phyloP scores from a whole-genome alignment of 345 rosid species.

The Heritiera littoralis region DNA sequence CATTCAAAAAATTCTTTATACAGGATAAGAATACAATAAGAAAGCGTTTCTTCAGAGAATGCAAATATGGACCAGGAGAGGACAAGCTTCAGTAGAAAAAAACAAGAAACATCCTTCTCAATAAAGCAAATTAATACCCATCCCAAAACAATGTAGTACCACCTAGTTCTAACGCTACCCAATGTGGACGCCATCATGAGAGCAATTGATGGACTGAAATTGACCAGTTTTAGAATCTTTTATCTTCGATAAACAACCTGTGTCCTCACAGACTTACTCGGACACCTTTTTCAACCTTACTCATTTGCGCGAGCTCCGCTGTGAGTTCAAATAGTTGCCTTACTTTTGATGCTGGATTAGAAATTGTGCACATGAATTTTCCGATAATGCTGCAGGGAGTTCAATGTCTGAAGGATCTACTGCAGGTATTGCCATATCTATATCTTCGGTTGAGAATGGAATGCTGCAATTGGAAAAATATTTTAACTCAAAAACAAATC shows the following conservation, averaged over 20 bases:
- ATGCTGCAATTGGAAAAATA: conserved; percentile 54
- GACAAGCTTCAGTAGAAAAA: conserved; percentile 28
- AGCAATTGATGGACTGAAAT: background rate
- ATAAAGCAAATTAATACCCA: conserved; percentile 5
- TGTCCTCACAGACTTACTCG: background rate
- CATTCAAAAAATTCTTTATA: background rate
- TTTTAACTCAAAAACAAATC: background rate
- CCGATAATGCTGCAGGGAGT: conserved; percentile 58
- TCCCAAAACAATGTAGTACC: conserved; percentile 1
- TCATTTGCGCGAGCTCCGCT: background rate
- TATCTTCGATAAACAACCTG: background rate
- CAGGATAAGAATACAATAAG: conserved; percentile 21
- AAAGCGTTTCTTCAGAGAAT: background rate
- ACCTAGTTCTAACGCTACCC: background rate
- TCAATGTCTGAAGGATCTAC: conserved; percentile 71
- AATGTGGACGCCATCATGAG: conserved; percentile 9
- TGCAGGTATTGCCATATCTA: conserved; percentile 85
- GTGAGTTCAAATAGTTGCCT: background rate
- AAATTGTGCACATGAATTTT: conserved; percentile 46
- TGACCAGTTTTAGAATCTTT: background rate
- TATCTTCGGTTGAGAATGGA: conserved; percentile 86
- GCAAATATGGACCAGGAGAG: conserved; percentile 15
- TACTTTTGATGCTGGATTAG: conserved; percentile 38
- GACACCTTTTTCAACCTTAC: background rate
- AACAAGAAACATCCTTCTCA: conserved; percentile 27